phyloP scores from a whole-genome alignment of 2,329 filamentous ascomycete species.

The Zymoseptoria tritici region DNA sequence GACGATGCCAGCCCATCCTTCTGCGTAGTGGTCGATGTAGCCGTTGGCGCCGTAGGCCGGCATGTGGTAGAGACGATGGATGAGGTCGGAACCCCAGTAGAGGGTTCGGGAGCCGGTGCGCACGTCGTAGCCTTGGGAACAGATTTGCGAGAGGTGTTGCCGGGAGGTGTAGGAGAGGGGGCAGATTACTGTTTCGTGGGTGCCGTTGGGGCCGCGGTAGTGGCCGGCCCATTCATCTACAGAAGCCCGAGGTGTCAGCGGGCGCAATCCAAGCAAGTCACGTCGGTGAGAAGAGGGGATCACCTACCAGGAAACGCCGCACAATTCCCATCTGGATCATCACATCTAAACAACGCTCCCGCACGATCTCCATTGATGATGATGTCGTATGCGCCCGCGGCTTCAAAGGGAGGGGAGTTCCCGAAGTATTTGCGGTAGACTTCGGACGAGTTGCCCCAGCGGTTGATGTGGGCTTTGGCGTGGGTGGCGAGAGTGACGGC shows the following conservation, averaged over 20 bases:
- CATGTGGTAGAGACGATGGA: slow-evolving; percentile 61
- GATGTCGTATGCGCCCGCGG: slow-evolving; percentile 56
- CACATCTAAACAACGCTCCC: slow-evolving; percentile 57
- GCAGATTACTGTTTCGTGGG: slow-evolving; percentile 63
- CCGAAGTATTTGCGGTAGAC: slow-evolving; percentile 63
- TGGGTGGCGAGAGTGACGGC: slow-evolving; percentile 51
- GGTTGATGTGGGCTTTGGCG: slow-evolving; percentile 55
- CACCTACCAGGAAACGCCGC: slow-evolving; percentile 11
- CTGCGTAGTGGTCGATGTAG: slow-evolving; percentile 55
- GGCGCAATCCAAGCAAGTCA: not conserved
- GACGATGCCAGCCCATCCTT: slow-evolving; percentile 49
- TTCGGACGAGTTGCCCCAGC: slow-evolving; percentile 49
- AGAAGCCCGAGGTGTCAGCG: not conserved
- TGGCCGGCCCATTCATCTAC: slow-evolving; percentile 52
- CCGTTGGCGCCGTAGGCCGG: slow-evolving; percentile 50
- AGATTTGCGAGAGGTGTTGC: slow-evolving; percentile 52
- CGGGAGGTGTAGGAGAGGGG: slow-evolving; percentile 53
- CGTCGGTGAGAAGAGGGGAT: too few species aligned
- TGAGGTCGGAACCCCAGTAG: slow-evolving; percentile 59
- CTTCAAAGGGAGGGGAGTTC: slow-evolving; percentile 48
- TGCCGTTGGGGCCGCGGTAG: slow-evolving; percentile 59
- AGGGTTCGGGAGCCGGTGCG: slow-evolving; percentile 49
- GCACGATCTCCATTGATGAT: slow-evolving; percentile 52
- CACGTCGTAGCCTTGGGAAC: slow-evolving; percentile 54
- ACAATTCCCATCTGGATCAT: slow-evolving; percentile 61